Evolutionary conservation across 345 rosid species (phyloP).

Genomic region (Linum tenue): DNA sequence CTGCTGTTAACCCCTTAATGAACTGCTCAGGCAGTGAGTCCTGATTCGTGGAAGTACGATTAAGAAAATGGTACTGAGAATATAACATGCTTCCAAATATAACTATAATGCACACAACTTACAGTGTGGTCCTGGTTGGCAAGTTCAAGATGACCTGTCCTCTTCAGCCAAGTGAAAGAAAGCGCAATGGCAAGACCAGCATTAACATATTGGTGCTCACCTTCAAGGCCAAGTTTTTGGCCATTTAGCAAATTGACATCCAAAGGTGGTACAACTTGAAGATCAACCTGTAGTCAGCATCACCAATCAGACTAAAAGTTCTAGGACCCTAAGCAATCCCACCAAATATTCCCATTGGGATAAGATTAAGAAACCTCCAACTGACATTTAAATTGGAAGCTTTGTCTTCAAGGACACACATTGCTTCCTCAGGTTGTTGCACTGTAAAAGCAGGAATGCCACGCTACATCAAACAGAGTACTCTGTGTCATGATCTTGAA

Average conservation of each 20-base stretch:
- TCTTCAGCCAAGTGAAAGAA: conserved; percentile 69
- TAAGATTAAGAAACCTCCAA: conserved; percentile 9
- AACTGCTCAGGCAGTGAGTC: conserved; percentile 66
- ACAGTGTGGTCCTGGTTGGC: conserved; percentile 45
- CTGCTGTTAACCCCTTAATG: conserved; percentile 67
- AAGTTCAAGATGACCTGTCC: conserved; percentile 54
- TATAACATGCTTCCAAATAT: conserved; percentile 2
- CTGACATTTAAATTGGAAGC: conserved; percentile 68
- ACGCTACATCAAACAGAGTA: conserved; percentile 32
- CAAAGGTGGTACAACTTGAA: conserved; percentile 55
- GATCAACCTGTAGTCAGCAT: conserved; percentile 49
- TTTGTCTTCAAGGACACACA: conserved; percentile 72
- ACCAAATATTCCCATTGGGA: no score
- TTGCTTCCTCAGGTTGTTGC: conserved; percentile 93
- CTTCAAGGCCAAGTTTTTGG: conserved; percentile 75
- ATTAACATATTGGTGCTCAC: conserved; percentile 85
- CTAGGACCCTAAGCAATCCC: neutral
- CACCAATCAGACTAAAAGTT: neutral
- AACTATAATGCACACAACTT: conserved; percentile 9
- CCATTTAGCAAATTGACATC: conserved; percentile 51
- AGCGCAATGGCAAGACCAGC: conserved; percentile 87
- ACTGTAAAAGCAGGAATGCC: conserved; percentile 89
- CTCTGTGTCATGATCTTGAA: neutral
- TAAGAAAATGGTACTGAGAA: conserved; percentile 3
- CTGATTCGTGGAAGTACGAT: conserved; percentile 32